A percentile compares a stretch with the other conserved stretches of the same genome.
Conservation (phyloP, 495 filamentous ascomycete species). For the Aspergillus taichungensis region DNA sequence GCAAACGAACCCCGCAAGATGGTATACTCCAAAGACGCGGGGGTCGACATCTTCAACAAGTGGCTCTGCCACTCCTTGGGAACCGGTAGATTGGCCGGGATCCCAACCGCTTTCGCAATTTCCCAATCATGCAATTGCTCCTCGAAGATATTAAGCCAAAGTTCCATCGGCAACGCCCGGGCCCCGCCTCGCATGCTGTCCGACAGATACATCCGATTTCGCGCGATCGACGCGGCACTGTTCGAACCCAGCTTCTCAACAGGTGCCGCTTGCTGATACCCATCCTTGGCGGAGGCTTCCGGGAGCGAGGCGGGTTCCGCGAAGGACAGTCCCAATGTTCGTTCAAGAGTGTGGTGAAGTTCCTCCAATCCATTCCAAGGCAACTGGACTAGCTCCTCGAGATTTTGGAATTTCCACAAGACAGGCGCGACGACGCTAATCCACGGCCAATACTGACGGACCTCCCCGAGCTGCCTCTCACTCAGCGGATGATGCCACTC, state of each 20-base stretch:
- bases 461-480: constrained; percentile 70
- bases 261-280: too few species aligned
- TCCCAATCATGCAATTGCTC: constrained; percentile 79
- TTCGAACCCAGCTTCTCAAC: constrained; percentile 50
- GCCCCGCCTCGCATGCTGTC: constrained; percentile 15
- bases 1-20: constrained; percentile 63
- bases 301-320: not conserved
- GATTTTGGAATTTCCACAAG: constrained; percentile 59
- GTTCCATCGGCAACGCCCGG: constrained; percentile 59
- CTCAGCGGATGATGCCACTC: constrained; percentile 86
- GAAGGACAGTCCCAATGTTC: constrained; percentile 26
- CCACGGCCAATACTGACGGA: constrained; percentile 75
- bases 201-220: constrained; percentile 25
- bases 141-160: constrained; percentile 84
- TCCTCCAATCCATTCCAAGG: constrained; percentile 62
- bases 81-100: constrained; percentile 65
- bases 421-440: constrained; percentile 62
- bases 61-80: constrained; percentile 65
- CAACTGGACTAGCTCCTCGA: constrained; percentile 37
- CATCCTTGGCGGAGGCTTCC: constrained; percentile 6
- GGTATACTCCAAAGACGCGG: constrained; percentile 65
- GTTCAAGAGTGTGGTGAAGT: constrained; percentile 56
- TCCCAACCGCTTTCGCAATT: constrained; percentile 65
- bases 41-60: constrained; percentile 37
- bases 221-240: constrained; percentile 50